Evolutionary conservation across 352 stramenopile species (phyloP).

Genomic region (Pythium aquatile): DNA sequence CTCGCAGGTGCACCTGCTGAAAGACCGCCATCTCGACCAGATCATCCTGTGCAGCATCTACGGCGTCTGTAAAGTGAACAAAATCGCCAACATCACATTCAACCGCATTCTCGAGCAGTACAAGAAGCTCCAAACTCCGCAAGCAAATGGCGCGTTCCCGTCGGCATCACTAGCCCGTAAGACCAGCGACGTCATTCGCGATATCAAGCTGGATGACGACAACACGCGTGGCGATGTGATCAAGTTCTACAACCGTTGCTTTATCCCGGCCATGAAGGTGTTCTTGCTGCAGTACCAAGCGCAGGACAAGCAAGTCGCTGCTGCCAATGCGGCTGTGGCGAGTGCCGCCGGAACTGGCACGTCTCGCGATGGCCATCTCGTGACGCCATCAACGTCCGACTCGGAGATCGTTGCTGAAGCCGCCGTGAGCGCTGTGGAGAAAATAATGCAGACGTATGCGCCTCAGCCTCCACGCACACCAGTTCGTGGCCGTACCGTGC

Average conservation of each 20-base stretch:
- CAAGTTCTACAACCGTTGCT: conserved; percentile 89
- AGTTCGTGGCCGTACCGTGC: conserved; percentile 27
- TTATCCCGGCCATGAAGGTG: conserved; percentile 79
- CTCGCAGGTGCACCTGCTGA: conserved; percentile 54
- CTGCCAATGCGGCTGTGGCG: conserved; percentile 60
- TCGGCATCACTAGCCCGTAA: conserved; percentile 36
- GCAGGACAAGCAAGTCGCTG: conserved; percentile 80
- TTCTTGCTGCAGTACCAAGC: conserved; percentile 86
- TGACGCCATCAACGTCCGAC: conserved; percentile 61
- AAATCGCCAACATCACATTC: conserved; percentile 66
- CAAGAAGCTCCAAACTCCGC: conserved; percentile 58
- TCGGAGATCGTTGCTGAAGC: conserved; percentile 79
- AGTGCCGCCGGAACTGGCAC: conserved; percentile 29
- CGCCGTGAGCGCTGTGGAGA: conserved; percentile 66
- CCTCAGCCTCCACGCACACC: conserved; percentile 35
- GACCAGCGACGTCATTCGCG: conserved; percentile 68
- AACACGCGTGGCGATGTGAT: conserved; percentile 79
- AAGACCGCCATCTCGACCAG: conserved; percentile 77
- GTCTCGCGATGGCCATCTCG: conserved; percentile 33
- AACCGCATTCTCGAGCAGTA: conserved; percentile 77
- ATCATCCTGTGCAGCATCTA: conserved; percentile 85
- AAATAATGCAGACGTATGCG: conserved; percentile 48
- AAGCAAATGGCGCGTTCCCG: conserved; percentile 31
- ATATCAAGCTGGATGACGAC: conserved; percentile 66
- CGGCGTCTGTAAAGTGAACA: conserved; percentile 84